Evolutionary conservation across 805 yeast genomes (phyloP), one percentile per base, ranked within the genome.

Genomic region (Wickerhamiella shivajii): DNA sequence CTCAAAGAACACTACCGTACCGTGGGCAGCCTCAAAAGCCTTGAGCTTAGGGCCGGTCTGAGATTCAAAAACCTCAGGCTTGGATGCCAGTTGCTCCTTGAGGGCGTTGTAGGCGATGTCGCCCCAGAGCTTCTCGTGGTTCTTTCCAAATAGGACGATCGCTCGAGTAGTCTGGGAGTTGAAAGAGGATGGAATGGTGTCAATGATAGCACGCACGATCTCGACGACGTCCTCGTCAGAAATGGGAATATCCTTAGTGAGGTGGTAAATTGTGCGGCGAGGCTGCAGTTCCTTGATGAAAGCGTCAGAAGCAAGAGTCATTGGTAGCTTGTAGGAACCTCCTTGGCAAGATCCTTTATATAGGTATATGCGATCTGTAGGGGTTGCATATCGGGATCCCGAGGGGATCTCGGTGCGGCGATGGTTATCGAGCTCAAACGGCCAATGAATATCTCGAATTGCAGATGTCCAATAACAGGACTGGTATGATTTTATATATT

Each of bases 111-210:
- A 53, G 22, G 63, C 67, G 18, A 56, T 40, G 37, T 53, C 52
- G 28, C 29, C 34, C 73, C 74, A 67, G 12, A 65, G 60, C 34
- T 55, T 43, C 38, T 56, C 59, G 56, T 64, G 70, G 29, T 61
- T 43, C 2, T 50, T 61, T 38, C 69, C 70, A 31, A 63, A 59
- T 31, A 67, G 30, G 39, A 67, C 57, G 16, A 65, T 46, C 14
- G 71, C 71, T 29, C 72, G 60, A 46, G 59, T 53, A 29, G 61
- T 56, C 51, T 67, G 74, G 28, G 65, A 59, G 57, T 67, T 67
- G 61, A 65, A 67, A 18, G 66, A 49, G 15, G 69, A 61, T 46
- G 74, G 74, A 10, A 66, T 62, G 44, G 61, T 51, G 46, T 62
- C 64, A 34, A 67, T 55, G 29, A 66, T 55, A 19, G 55, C 51